These are phyloP conservation scores for Lasiosphaeria miniovina DNA, from an alignment of 495 filamentous ascomycete genomes.

Conservation along the genomic window DNA sequence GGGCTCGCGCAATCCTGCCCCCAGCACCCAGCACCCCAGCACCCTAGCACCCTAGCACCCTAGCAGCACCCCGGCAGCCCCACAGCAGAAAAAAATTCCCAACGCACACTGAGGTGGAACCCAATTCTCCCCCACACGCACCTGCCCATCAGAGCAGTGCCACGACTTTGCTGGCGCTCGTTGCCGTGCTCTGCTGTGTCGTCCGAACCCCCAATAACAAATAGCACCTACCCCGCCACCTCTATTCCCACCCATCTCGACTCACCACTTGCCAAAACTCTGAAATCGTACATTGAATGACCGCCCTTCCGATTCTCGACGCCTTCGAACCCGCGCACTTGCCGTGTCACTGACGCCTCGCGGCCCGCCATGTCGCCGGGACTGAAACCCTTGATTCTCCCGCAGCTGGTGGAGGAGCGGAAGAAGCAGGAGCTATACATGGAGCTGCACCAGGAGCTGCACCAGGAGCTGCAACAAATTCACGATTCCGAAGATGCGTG, in stretches of 20 bases:
- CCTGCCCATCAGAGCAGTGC: constrained; percentile 2
- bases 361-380: constrained; percentile 45
- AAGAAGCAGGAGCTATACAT: constrained; percentile 35
- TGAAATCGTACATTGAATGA: neutral
- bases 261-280: neutral
- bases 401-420: constrained; percentile 51
- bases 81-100: constrained; percentile 10
- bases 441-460: constrained; percentile 14
- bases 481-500: constrained; percentile 22
- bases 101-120: constrained; percentile 7
- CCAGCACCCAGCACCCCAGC: neutral
- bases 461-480: constrained; percentile 16
- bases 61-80: neutral
- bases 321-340: neutral
- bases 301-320: neutral
- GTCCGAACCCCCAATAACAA: constrained; percentile 18
- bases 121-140: neutral
- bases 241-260: constrained; percentile 8
- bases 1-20: neutral
- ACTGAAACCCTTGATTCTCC: constrained; percentile 50
- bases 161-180: constrained; percentile 6
- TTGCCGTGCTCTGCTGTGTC: constrained; percentile 8
- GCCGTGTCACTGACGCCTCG: neutral
- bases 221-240: constrained; percentile 22
- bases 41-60: no score